Evolutionary conservation across 2,329 filamentous ascomycete species (phyloP).

Genomic region (Trichocomaceae sp.): DNA sequence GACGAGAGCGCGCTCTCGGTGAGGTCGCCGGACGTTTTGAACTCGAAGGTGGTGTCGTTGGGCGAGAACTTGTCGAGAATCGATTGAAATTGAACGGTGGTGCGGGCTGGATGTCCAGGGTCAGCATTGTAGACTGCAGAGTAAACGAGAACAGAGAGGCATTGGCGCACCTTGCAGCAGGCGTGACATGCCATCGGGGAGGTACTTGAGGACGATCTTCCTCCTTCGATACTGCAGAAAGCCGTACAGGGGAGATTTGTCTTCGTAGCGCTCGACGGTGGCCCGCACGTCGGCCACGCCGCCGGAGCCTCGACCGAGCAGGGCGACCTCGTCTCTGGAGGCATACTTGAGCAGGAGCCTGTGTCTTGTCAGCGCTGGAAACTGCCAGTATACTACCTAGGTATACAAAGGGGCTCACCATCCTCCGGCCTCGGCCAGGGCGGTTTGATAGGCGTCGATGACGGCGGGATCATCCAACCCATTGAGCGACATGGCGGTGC

Average conservation of each 20-base stretch:
- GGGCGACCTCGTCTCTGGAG: constrained; percentile 76
- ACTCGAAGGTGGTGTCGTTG: constrained; percentile 76
- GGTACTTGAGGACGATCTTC: constrained; percentile 86
- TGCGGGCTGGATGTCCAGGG: too few relatives aligned
- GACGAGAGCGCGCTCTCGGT: constrained; percentile 82
- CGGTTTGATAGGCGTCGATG: constrained; percentile 75
- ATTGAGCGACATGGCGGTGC: constrained; percentile 78
- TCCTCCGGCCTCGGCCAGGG: constrained; percentile 77
- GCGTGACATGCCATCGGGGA: constrained; percentile 84
- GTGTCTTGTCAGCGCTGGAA: too few relatives aligned
- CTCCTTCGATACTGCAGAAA: constrained; percentile 83
- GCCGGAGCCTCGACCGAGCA: constrained; percentile 69
- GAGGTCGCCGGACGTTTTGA: constrained; percentile 67
- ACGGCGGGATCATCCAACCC: constrained; percentile 77
- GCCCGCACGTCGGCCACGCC: constrained; percentile 79
- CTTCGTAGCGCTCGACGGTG: constrained; percentile 69
- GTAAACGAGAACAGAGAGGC: not conserved
- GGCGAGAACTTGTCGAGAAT: constrained; percentile 66
- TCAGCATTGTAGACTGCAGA: too few relatives aligned
- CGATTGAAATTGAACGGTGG: constrained; percentile 62
- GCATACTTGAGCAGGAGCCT: constrained; percentile 95
- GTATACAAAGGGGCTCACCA: constrained; percentile 68
- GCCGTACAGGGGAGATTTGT: constrained; percentile 83
- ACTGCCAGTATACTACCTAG: too few relatives aligned
- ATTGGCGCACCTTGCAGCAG: constrained; percentile 71